Conservation (phyloP, 2,329 filamentous ascomycete genomes). For the Aspergillus glaucus region DNA sequence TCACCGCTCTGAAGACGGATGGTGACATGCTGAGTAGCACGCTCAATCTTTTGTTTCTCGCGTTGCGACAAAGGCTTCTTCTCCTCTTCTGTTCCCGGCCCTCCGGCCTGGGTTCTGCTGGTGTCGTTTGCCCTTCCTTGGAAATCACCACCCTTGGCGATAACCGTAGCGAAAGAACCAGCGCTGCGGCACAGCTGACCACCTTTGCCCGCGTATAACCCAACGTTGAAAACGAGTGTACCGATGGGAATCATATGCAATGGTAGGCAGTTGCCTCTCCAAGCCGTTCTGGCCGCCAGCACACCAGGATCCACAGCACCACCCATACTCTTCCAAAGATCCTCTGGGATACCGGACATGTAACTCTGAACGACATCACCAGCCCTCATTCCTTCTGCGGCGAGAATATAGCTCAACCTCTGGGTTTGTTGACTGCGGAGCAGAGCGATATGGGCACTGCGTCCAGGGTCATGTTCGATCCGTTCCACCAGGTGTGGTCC, state of each 20-base stretch:
- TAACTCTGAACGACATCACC: slow-evolving; percentile 93
- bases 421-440: slow-evolving; percentile 68
- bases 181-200: slow-evolving; percentile 93
- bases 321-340: slow-evolving; percentile 86
- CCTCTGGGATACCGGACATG: slow-evolving; percentile 77
- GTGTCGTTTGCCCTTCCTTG: slow-evolving; percentile 40
- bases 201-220: slow-evolving; percentile 61
- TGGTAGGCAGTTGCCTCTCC: slow-evolving; percentile 89
- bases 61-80: slow-evolving; percentile 31
- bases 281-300: slow-evolving; percentile 86
- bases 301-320: slow-evolving; percentile 91
- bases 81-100: slow-evolving; percentile 13
- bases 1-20: slow-evolving; percentile 90
- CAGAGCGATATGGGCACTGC: slow-evolving; percentile 88
- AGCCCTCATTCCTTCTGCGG: slow-evolving; percentile 86
- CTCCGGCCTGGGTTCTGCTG: slow-evolving; percentile 38
- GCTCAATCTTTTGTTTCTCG: slow-evolving; percentile 41
- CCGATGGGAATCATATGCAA: slow-evolving; percentile 93
- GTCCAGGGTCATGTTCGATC: slow-evolving; percentile 92
- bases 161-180: slow-evolving; percentile 81
- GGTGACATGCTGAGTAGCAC: slow-evolving; percentile 71
- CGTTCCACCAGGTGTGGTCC: slow-evolving; percentile 85
- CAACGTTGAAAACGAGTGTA: slow-evolving; percentile 87
- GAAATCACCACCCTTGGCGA: slow-evolving; percentile 67
- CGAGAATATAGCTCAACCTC: slow-evolving; percentile 82